Evolutionary conservation across 2,329 filamentous ascomycete species (phyloP).

Genomic region (Diatrype stigma): DNA sequence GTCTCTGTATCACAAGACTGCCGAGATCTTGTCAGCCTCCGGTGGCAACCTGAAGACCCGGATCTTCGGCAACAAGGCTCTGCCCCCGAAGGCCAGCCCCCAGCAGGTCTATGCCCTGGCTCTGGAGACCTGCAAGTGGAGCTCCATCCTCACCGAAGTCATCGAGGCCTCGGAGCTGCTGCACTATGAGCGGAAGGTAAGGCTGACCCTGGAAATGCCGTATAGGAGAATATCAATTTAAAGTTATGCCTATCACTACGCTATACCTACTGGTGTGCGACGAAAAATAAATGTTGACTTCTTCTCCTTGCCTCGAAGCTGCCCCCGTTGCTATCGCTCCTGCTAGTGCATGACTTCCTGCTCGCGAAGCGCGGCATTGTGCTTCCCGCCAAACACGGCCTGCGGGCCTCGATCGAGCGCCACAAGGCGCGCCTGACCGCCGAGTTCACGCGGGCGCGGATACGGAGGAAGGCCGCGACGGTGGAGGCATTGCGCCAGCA

Average conservation of each 20-base stretch:
- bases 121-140: slow-evolving; percentile 88
- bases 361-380: slow-evolving; percentile 79
- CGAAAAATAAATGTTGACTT: too few relatives aligned
- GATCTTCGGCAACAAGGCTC: slow-evolving; percentile 68
- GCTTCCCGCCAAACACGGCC: slow-evolving; percentile 72
- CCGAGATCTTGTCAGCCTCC: slow-evolving; percentile 63
- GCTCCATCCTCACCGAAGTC: slow-evolving; percentile 78
- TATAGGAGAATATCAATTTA: too few relatives aligned
- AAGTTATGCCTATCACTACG: too few relatives aligned
- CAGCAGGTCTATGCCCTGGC: slow-evolving; percentile 85
- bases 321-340: slow-evolving; percentile 71
- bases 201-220: slow-evolving; percentile 11
- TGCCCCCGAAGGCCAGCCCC: slow-evolving; percentile 75
- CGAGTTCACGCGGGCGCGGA: slow-evolving; percentile 75
- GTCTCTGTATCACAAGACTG: slow-evolving; percentile 94
- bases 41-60: slow-evolving; percentile 85
- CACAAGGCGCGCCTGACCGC: slow-evolving; percentile 78
- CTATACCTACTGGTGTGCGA: too few relatives aligned
- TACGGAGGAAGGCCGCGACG: slow-evolving; percentile 66
- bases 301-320: slow-evolving; percentile 61
- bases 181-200: slow-evolving; percentile 77
- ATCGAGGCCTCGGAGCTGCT: slow-evolving; percentile 76
- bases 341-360: slow-evolving; percentile 83
- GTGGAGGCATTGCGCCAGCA: slow-evolving; percentile 61
- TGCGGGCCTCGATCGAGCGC: slow-evolving; percentile 69